Evolutionary conservation across 176 grass and related monocot genomes (phyloP).

Genomic region (Sorghum bicolor): DNA sequence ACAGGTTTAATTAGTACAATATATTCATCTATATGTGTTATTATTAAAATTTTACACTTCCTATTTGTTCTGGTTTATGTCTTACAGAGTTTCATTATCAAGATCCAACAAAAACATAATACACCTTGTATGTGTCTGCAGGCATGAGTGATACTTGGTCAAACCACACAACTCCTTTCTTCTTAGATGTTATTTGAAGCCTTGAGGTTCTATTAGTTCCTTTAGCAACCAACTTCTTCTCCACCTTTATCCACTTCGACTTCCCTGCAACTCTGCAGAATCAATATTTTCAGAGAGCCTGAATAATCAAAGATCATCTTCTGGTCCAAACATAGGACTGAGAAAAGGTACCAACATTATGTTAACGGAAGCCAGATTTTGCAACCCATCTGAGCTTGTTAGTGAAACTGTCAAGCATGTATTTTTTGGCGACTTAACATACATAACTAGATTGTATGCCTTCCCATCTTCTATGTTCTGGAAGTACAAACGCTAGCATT

Average conservation of each 20-base stretch:
- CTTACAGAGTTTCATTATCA: neutral
- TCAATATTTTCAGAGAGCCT: neutral
- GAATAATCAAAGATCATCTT: neutral
- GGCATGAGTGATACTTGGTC: constrained; percentile 60
- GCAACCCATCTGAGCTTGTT: constrained; percentile 57
- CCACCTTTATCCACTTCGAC: constrained; percentile 38
- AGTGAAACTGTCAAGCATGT: constrained; percentile 54
- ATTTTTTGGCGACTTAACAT: constrained; percentile 45
- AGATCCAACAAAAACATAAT: neutral
- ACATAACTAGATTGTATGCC: constrained; percentile 65
- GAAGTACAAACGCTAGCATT: neutral
- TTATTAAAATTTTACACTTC: neutral
- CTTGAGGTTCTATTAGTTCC: constrained; percentile 37
- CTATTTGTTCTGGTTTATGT: neutral
- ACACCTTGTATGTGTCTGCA: constrained; percentile 46
- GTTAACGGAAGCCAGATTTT: constrained; percentile 48
- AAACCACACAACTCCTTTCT: constrained; percentile 42
- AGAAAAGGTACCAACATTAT: constrained; percentile 45
- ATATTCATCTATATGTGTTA: neutral
- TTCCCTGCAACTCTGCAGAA: constrained; percentile 24
- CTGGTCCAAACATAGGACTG: neutral
- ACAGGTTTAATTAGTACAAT: constrained; percentile 7
- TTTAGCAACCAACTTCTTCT: constrained; percentile 27
- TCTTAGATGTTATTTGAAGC: constrained; percentile 38
- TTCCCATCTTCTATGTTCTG: constrained; percentile 88